Conservation (phyloP, 371 early-diverging fungal species). For the Haplosporangium sp. region DNA sequence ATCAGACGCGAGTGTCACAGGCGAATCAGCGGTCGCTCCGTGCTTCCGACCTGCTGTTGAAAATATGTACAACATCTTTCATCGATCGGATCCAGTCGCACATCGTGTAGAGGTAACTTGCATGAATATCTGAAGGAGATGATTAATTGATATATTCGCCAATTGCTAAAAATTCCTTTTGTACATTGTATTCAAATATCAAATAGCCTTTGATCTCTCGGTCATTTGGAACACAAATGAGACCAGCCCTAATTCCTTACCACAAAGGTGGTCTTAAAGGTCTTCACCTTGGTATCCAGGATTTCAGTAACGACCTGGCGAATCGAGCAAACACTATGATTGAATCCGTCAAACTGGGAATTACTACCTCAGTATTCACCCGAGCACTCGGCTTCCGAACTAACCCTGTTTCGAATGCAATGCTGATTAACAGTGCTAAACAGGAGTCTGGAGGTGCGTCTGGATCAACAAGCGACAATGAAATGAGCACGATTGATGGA, state of each 20-base stretch:
- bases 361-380: conserved; percentile 67
- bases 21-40: conserved; percentile 49
- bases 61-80: conserved; percentile 86
- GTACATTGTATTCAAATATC: too few species aligned
- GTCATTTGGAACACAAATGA: conserved; percentile 62
- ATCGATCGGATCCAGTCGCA: conserved; percentile 73
- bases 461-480: conserved; percentile 37
- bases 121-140: background rate
- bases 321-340: conserved; percentile 78
- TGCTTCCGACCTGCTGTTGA: conserved; percentile 74
- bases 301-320: conserved; percentile 76
- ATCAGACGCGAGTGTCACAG: conserved; percentile 53
- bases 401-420: conserved; percentile 35
- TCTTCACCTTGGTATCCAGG: conserved; percentile 70
- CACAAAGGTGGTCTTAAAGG: conserved; percentile 87
- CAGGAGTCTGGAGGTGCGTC: conserved; percentile 28
- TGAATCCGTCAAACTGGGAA: conserved; percentile 69
- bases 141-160: background rate
- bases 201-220: conserved; percentile 53
- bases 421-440: conserved; percentile 24
- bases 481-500: conserved; percentile 54
- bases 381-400: conserved; percentile 63
- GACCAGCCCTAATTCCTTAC: conserved; percentile 82
- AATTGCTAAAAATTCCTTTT: too few species aligned
- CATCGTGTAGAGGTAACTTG: conserved; percentile 39